Percentiles rank a stretch among this genome's conserved stretches.
phyloP scores from a whole-genome alignment of 1,284 basidiomycete species.

The Apiotrichum montevideense region DNA sequence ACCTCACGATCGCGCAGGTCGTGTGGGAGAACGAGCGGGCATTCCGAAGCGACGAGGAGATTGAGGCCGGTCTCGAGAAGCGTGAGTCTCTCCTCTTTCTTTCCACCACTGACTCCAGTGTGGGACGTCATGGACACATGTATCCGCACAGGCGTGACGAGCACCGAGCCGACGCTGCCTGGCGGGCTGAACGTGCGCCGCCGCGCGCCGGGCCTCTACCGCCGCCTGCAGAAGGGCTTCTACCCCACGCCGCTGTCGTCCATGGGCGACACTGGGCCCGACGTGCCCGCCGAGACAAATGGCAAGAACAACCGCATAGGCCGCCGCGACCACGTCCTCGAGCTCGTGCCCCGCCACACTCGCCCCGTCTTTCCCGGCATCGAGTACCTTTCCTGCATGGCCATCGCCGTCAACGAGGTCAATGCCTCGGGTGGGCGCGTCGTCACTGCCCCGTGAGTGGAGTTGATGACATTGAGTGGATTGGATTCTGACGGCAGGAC shows the following conservation, averaged over 20 bases:
- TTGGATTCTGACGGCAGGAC: conserved; percentile 19
- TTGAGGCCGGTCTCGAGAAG: conserved; percentile 60
- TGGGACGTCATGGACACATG: conserved; percentile 93
- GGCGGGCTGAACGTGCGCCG: conserved; percentile 73
- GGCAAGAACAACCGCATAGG: conserved; percentile 17
- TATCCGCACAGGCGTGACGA: conserved; percentile 78
- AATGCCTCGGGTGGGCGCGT: conserved; percentile 89
- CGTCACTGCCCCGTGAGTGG: conserved; percentile 69
- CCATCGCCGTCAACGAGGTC: conserved; percentile 74
- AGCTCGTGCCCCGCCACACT: conserved; percentile 69
- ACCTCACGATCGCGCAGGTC: conserved; percentile 90
- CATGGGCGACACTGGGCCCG: conserved; percentile 18
- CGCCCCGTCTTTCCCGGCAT: conserved; percentile 68
- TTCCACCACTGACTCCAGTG: conserved; percentile 52
- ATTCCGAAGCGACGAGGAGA: conserved; percentile 70
- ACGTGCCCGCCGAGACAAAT: not conserved
- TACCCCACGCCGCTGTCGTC: conserved; percentile 31
- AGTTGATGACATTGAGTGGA: not conserved
- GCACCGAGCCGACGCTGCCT: conserved; percentile 68
- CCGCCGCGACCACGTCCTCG: conserved; percentile 62
- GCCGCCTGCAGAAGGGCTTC: conserved; percentile 67
- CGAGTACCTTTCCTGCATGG: conserved; percentile 89
- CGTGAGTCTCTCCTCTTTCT: conserved; percentile 7
- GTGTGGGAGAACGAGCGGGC: conserved; percentile 89
- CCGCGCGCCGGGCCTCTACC: conserved; percentile 77